Conservation (phyloP, 2,329 filamentous ascomycete species). For the Alternaria triticimaculans region DNA sequence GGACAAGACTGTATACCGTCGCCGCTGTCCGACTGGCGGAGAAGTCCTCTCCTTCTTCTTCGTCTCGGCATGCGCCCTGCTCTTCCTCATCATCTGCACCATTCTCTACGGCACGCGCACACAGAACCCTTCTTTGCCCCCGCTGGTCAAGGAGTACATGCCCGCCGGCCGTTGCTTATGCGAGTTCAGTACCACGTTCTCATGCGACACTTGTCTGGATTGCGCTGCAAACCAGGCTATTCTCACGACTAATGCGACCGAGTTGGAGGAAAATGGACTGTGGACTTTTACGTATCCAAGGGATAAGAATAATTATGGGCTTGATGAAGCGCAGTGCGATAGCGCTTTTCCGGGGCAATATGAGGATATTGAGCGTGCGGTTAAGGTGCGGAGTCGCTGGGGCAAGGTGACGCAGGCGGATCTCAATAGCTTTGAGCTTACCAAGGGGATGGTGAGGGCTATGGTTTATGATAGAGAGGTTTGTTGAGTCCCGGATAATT, state of each 20-base stretch:
- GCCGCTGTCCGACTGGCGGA: slow-evolving; percentile 30
- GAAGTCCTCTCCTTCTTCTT: slow-evolving; percentile 40
- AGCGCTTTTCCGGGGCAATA: slow-evolving; percentile 42
- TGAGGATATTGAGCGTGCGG: slow-evolving; percentile 40
- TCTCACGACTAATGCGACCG: slow-evolving; percentile 21
- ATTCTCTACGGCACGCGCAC: slow-evolving; percentile 45
- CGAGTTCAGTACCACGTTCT: slow-evolving; percentile 41
- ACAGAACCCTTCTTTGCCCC: slow-evolving; percentile 36
- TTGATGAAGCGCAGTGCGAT: slow-evolving; percentile 40
- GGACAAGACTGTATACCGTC: slow-evolving; percentile 37
- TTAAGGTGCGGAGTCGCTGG: slow-evolving; percentile 28
- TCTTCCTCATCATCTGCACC: slow-evolving; percentile 41
- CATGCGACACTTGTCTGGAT: slow-evolving; percentile 42
- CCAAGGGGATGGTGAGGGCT: slow-evolving; percentile 44
- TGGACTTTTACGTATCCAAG: slow-evolving; percentile 41
- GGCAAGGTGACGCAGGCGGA: slow-evolving; percentile 37
- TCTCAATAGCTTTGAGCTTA: slow-evolving; percentile 35
- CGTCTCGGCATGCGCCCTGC: slow-evolving; percentile 34
- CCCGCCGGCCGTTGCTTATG: slow-evolving; percentile 44
- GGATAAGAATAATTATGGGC: slow-evolving; percentile 39
- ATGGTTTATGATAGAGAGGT: slow-evolving; percentile 43
- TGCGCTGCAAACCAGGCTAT: slow-evolving; percentile 37
- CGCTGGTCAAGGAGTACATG: slow-evolving; percentile 39
- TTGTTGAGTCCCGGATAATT: not conserved
- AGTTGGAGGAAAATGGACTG: slow-evolving; percentile 21